Conservation (phyloP, 1,284 basidiomycete genomes). For the Ganoderma resinaceum region DNA sequence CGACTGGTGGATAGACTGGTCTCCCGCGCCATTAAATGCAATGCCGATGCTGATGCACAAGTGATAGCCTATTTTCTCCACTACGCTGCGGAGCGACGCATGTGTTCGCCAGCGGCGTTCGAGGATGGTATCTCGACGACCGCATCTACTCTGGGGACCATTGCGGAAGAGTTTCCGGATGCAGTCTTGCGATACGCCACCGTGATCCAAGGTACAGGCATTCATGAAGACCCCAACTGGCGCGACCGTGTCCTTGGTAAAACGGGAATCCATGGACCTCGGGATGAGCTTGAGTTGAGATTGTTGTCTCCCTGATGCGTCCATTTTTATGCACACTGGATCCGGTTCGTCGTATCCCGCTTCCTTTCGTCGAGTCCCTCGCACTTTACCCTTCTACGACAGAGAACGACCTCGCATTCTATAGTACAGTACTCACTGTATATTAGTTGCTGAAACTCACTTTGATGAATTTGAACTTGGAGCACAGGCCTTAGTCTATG, state of each 20-base stretch:
- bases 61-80: neutral
- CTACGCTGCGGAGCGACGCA: neutral
- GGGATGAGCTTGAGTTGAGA: neutral
- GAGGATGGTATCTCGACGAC: neutral
- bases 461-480: no score
- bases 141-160: neutral
- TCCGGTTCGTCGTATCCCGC: no score
- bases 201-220: neutral
- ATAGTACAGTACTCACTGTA: no score
- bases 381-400: no score
- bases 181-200: neutral
- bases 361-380: no score
- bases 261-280: neutral
- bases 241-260: neutral
- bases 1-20: neutral
- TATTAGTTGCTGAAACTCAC: no score
- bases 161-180: neutral
- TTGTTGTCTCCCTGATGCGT: neutral
- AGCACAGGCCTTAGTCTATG: no score
- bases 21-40: neutral
- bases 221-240: neutral
- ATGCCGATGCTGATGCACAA: neutral
- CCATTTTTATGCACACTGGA: no score
- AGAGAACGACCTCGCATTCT: no score
- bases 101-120: neutral